Conservation (phyloP, 768 basidiomycete species). For the Amylocystis lapponica region DNA sequence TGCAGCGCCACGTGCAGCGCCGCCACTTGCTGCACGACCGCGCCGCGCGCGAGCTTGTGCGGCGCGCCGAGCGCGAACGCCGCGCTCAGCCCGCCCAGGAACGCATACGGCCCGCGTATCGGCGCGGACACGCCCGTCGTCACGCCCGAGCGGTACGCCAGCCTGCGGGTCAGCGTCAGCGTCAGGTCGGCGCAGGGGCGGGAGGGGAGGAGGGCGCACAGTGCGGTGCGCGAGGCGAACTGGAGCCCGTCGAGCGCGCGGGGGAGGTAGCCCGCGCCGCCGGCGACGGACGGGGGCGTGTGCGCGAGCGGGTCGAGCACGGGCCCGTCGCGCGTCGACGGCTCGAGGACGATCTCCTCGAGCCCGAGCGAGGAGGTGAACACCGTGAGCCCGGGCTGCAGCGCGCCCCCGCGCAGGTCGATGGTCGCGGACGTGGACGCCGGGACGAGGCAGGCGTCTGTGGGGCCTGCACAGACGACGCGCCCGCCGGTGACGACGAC, state of each 20-base stretch:
- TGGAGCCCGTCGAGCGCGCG: conserved; percentile 61
- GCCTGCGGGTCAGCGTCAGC: conserved; percentile 19
- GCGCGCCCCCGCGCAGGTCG: conserved; percentile 59
- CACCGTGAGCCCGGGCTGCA: conserved; percentile 57
- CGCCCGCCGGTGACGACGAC: conserved; percentile 51
- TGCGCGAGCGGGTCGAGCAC: conserved; percentile 42
- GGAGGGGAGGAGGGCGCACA: conserved; percentile 15
- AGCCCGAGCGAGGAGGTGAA: conserved; percentile 59
- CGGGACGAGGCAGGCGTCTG: conserved; percentile 14
- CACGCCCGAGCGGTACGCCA: conserved; percentile 44
- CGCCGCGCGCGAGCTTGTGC: conserved; percentile 35
- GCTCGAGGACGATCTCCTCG: conserved; percentile 56
- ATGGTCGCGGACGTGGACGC: conserved; percentile 23
- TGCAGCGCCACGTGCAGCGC: conserved; percentile 36
- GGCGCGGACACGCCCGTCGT: conserved; percentile 37
- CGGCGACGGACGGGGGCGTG: conserved; percentile 37
- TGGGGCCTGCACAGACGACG: conserved; percentile 41
- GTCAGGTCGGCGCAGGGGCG: neutral
- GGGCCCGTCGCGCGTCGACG: conserved; percentile 55
- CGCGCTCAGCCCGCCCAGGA: conserved; percentile 37
- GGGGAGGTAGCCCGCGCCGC: conserved; percentile 39
- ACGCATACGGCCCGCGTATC: conserved; percentile 19
- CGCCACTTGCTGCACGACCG: conserved; percentile 36
- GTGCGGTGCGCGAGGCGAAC: conserved; percentile 33
- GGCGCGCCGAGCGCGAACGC: conserved; percentile 35